phyloP scores from a whole-genome alignment of 495 filamentous ascomycete species.

The Cairneyella variabilis region DNA sequence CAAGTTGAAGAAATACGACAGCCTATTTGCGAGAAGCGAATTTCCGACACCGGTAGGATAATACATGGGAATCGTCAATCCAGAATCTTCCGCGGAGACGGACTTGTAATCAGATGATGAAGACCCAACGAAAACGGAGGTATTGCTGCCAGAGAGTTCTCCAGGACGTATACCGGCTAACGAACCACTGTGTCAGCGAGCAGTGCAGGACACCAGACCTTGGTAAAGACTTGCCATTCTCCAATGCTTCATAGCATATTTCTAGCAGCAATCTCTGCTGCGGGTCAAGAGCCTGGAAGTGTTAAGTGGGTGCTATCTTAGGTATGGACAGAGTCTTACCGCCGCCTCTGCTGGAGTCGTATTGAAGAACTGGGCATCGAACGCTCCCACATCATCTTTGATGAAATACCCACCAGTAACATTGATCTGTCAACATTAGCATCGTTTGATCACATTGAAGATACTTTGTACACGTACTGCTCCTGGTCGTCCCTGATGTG shows the following conservation, averaged over 20 bases:
- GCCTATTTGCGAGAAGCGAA: conserved; percentile 30
- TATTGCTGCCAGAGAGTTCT: conserved; percentile 35
- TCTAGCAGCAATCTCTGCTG: conserved; percentile 52
- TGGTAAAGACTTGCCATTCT: too few species aligned
- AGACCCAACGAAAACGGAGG: conserved; percentile 28
- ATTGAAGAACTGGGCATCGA: conserved; percentile 52
- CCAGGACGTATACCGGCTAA: conserved; percentile 16
- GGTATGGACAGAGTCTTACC: not conserved
- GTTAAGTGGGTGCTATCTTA: not conserved
- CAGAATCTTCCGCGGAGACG: conserved; percentile 30
- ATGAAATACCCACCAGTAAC: conserved; percentile 40
- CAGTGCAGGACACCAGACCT: too few species aligned
- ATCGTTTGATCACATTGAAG: not conserved
- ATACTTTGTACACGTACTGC: conserved; percentile 3
- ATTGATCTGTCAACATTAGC: not conserved
- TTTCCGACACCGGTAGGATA: conserved; percentile 20
- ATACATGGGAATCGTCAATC: conserved; percentile 24
- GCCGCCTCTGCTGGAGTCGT: conserved; percentile 18
- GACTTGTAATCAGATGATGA: conserved; percentile 34
- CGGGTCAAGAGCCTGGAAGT: conserved; percentile 46
- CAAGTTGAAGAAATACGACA: conserved; percentile 32
- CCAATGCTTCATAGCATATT: conserved; percentile 51
- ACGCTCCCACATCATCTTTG: conserved; percentile 41
- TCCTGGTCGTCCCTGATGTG: conserved; percentile 28
- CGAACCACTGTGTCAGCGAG: too few species aligned